Evolutionary conservation across 2,329 filamentous ascomycete species (phyloP).

Genomic region (Elsinoe australis): DNA sequence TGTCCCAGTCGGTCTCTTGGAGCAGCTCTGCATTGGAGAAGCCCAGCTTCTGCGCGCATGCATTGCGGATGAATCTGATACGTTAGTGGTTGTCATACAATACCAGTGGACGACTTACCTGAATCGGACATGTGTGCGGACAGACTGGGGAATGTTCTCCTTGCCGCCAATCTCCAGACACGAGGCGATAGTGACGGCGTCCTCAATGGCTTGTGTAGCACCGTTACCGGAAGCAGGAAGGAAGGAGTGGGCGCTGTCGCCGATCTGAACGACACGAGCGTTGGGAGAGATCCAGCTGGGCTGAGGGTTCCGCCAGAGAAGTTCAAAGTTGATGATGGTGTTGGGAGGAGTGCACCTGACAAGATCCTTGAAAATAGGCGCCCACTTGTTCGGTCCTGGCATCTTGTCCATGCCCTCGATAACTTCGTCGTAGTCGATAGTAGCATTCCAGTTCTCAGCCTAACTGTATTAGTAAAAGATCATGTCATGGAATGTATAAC

Average conservation of each 20-base stretch:
- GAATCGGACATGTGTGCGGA: conserved; percentile 37
- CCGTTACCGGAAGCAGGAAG: conserved; percentile 41
- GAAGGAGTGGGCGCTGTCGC: conserved; percentile 41
- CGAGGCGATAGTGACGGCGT: conserved; percentile 39
- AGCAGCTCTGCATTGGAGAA: conserved; percentile 43
- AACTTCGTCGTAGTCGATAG: conserved; percentile 40
- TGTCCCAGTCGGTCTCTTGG: conserved; percentile 43
- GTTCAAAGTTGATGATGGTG: conserved; percentile 44
- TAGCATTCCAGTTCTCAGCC: conserved; percentile 44
- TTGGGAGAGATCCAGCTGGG: conserved; percentile 38
- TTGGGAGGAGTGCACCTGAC: conserved; percentile 39
- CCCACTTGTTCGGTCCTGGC: conserved; percentile 39
- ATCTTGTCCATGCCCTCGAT: conserved; percentile 40
- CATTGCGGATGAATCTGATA: conserved; percentile 42
- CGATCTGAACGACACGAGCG: conserved; percentile 39
- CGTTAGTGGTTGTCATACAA: no score
- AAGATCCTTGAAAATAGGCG: conserved; percentile 40
- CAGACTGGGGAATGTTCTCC: conserved; percentile 33
- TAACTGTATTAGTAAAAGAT: no score
- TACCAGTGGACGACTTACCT: no score
- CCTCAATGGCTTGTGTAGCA: conserved; percentile 43
- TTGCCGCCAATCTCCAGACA: conserved; percentile 41
- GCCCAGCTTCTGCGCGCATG: conserved; percentile 43
- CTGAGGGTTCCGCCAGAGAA: conserved; percentile 38
- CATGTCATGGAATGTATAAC: no score